Evolutionary conservation across 805 yeast genomes (phyloP).

Genomic region (Yamadazyma laniorum): DNA sequence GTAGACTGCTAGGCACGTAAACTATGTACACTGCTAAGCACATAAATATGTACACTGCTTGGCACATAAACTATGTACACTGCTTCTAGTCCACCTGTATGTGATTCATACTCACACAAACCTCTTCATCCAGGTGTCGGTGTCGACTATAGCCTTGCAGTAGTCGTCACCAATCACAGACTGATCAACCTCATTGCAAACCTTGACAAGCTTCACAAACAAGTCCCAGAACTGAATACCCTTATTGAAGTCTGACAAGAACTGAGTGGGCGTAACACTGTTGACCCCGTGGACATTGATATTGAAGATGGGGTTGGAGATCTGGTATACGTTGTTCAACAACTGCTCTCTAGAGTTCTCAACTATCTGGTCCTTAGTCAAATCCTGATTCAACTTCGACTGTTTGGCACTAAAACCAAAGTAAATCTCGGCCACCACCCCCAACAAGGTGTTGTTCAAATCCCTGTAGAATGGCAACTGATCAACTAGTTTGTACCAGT

Average conservation of each 20-base stretch:
- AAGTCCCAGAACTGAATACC: conserved; percentile 37
- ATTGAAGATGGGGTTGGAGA: conserved; percentile 36
- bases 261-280: conserved; percentile 32
- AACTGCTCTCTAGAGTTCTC: conserved; percentile 30
- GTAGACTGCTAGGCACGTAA: too few species aligned
- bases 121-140: conserved; percentile 31
- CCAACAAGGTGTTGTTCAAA: conserved; percentile 62
- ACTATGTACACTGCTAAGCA: too few species aligned
- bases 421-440: conserved; percentile 55
- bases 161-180: conserved; percentile 24
- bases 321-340: conserved; percentile 36
- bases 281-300: conserved; percentile 42
- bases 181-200: conserved; percentile 26
- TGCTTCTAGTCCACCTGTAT: too few species aligned
- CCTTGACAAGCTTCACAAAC: conserved; percentile 27
- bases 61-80: too few species aligned
- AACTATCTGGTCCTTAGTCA: conserved; percentile 25
- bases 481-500: conserved; percentile 59
- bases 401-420: conserved; percentile 42
- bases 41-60: too few species aligned
- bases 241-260: conserved; percentile 27
- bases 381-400: conserved; percentile 19
- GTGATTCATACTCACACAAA: conserved; percentile 20
- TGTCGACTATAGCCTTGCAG: conserved; percentile 20
- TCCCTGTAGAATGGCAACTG: conserved; percentile 60